Evolutionary conservation across 495 filamentous ascomycete species (phyloP).

Genomic region (Peziza echinospora): DNA sequence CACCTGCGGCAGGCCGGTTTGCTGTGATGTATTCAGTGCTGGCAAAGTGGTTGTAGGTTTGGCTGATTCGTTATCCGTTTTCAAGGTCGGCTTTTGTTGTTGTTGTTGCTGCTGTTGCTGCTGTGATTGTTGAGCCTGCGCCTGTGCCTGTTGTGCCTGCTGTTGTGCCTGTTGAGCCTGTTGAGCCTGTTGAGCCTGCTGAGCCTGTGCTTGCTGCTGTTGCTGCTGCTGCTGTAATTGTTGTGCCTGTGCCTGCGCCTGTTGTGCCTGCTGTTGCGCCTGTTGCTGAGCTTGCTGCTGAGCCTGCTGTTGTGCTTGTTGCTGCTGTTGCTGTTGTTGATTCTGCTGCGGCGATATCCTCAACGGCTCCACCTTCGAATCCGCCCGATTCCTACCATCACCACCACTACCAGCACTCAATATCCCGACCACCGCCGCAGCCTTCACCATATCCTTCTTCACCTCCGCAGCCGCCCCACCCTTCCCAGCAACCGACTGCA

Average conservation of each 20-base stretch:
- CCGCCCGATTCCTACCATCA: not conserved
- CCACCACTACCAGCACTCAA: not conserved
- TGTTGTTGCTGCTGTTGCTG: constrained; percentile 3
- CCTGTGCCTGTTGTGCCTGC: constrained; percentile 3
- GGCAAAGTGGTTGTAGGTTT: no score
- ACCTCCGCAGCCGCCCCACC: not conserved
- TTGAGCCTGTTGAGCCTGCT: not conserved
- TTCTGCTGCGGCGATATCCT: not conserved
- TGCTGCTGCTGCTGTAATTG: not conserved
- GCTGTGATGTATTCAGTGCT: no score
- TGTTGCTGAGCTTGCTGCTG: no score
- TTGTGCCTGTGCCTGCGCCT: not conserved
- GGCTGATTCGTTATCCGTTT: not conserved
- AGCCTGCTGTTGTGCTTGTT: no score
- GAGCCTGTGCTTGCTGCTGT: not conserved
- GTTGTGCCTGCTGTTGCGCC: no score
- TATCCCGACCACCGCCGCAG: not conserved
- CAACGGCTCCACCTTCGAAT: not conserved
- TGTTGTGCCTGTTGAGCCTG: constrained; percentile 4
- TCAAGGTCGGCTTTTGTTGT: no score
- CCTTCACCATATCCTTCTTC: not conserved
- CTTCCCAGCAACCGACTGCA: not conserved
- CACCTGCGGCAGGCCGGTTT: no score
- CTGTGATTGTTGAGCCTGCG: constrained; percentile 12
- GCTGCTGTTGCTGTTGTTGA: not conserved